Conservation (phyloP, 2,329 filamentous ascomycete genomes). For the Xylariomycetidae sp. region DNA sequence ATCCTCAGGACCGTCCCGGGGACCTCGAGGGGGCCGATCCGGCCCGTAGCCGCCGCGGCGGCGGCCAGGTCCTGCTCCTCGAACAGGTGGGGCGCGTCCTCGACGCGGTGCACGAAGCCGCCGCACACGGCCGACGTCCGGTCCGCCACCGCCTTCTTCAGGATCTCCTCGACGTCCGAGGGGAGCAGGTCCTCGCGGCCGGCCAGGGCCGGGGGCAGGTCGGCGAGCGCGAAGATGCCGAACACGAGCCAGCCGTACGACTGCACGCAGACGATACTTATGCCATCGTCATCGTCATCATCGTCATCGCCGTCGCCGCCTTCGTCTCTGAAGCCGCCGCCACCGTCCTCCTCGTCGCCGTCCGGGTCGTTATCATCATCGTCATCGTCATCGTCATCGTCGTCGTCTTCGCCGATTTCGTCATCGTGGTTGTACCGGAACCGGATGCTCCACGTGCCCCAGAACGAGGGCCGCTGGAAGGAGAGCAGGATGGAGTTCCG, state of each 20-base stretch:
- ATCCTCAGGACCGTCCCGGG: too few relatives aligned
- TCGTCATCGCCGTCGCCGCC: too few relatives aligned
- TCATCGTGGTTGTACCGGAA: constrained; percentile 7
- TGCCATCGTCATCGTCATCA: constrained; percentile 10
- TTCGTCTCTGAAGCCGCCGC: constrained; percentile 16
- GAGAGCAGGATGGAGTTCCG: constrained; percentile 20
- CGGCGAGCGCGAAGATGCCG: constrained; percentile 15
- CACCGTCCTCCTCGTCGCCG: constrained; percentile 1
- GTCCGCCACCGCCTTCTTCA: constrained; percentile 10
- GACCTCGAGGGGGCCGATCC: too few relatives aligned
- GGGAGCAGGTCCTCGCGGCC: constrained; percentile 14
- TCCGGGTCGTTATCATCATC: constrained; percentile 5
- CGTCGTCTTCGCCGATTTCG: constrained; percentile 6
- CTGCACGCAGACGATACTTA: constrained; percentile 18
- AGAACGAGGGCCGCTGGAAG: constrained; percentile 18
- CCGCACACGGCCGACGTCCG: constrained; percentile 12
- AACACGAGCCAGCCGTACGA: constrained; percentile 17
- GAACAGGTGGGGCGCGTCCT: constrained; percentile 8
- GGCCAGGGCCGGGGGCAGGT: constrained; percentile 12
- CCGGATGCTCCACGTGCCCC: constrained; percentile 19
- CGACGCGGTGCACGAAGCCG: constrained; percentile 13
- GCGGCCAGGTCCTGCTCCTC: constrained; percentile 13
- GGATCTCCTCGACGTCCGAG: constrained; percentile 14
- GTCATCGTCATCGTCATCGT: constrained; percentile 10
- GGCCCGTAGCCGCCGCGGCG: too few relatives aligned